These are phyloP conservation scores for Davidsoniella virescens DNA, from an alignment of 2,329 filamentous ascomycete genomes.

Conservation along the genomic window DNA sequence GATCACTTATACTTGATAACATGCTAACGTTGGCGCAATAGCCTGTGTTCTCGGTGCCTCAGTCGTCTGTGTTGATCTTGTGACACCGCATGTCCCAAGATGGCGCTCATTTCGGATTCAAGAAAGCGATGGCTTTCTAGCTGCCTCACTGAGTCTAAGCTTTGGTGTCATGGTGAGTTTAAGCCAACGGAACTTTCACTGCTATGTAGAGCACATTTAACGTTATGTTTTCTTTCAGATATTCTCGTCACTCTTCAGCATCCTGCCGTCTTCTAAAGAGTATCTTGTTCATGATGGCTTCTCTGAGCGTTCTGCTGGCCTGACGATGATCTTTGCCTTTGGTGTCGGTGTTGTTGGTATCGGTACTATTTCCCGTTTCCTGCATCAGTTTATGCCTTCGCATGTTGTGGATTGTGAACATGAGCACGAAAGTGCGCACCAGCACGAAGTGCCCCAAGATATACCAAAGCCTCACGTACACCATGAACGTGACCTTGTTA, in stretches of 20 bases:
- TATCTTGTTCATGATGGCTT: constrained; percentile 59
- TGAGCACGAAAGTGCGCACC: constrained; percentile 38
- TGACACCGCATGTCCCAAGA: constrained; percentile 57
- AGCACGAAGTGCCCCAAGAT: too few relatives aligned
- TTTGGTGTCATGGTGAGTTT: constrained; percentile 81
- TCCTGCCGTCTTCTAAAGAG: constrained; percentile 71
- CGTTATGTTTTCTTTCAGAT: constrained; percentile 36
- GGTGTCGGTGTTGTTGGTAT: constrained; percentile 59
- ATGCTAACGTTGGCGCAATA: constrained; percentile 14
- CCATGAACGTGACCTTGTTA: too few relatives aligned
- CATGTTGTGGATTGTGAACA: constrained; percentile 72
- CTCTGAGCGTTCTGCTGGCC: constrained; percentile 48
- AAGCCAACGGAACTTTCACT: neutral
- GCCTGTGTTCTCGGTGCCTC: constrained; percentile 60
- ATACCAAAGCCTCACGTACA: too few relatives aligned
- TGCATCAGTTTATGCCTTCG: constrained; percentile 61
- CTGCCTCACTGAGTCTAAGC: constrained; percentile 75
- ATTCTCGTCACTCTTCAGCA: constrained; percentile 82
- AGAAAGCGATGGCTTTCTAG: constrained; percentile 76
- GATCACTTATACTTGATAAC: neutral
- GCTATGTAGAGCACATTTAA: neutral
- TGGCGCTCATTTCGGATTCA: constrained; percentile 71
- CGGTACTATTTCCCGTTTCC: constrained; percentile 51
- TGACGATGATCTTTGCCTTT: constrained; percentile 54
- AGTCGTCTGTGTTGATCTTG: constrained; percentile 72